Percentiles rank a stretch among this genome's conserved stretches.
phyloP scores from a whole-genome alignment of 192 early-diverging fungal genomes.

The Haplosporangium gracile region DNA sequence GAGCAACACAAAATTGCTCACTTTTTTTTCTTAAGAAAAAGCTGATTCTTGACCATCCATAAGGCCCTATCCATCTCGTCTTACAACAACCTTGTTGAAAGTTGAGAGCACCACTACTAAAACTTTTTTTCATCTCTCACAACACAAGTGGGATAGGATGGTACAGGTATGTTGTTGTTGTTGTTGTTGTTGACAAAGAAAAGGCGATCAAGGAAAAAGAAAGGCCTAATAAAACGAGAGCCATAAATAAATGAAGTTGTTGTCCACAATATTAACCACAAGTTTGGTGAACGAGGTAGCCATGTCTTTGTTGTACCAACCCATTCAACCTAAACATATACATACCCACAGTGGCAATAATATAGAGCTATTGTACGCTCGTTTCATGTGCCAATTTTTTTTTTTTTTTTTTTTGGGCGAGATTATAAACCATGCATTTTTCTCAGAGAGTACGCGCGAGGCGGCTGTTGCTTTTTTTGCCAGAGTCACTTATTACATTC shows the following conservation, averaged over 20 bases:
- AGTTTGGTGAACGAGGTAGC: too few relatives aligned
- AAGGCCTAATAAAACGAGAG: too few relatives aligned
- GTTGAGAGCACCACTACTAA: background rate
- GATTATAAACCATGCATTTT: background rate
- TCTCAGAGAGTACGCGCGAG: background rate
- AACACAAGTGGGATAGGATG: background rate
- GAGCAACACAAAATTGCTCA: background rate
- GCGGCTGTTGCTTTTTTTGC: background rate
- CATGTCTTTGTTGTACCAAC: too few relatives aligned
- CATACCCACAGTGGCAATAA: too few relatives aligned
- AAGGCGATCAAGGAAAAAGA: background rate
- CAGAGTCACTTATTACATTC: background rate
- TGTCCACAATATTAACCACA: too few relatives aligned
- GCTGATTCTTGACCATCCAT: slow-evolving; percentile 1
- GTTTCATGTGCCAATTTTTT: background rate
- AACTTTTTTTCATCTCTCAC: background rate
- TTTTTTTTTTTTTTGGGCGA: too few relatives aligned
- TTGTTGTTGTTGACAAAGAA: background rate
- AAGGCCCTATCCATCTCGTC: background rate
- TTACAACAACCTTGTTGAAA: background rate
- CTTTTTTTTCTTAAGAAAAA: background rate
- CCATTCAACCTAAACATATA: too few relatives aligned
- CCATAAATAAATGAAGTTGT: too few relatives aligned
- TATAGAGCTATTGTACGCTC: background rate
- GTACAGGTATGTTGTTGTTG: background rate